Evolutionary conservation across 768 basidiomycete species (phyloP).

Genomic region (Pleurotus djamor): DNA sequence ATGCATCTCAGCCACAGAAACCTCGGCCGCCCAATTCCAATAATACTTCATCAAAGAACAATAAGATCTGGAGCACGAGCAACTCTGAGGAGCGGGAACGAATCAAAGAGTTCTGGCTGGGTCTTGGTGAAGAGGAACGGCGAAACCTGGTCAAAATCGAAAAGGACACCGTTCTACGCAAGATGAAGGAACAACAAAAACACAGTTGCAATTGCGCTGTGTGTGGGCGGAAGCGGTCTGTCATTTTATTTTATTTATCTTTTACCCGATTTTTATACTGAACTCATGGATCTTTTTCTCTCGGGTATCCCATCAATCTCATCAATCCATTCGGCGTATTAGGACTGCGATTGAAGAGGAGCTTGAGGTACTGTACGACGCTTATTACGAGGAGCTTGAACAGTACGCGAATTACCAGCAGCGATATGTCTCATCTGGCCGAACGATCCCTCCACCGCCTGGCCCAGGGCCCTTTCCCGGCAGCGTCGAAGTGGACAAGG

Average conservation of each 20-base stretch:
- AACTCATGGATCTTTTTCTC: slow-evolving; percentile 20
- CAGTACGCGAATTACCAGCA: slow-evolving; percentile 98
- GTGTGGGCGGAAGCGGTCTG: slow-evolving; percentile 94
- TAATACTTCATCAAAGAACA: slow-evolving; percentile 38
- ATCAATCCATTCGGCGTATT: slow-evolving; percentile 14
- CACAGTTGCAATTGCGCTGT: slow-evolving; percentile 95
- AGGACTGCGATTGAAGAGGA: slow-evolving; percentile 99
- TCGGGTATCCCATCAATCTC: slow-evolving; percentile 10
- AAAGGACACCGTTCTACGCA: slow-evolving; percentile 95
- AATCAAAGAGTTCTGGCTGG: slow-evolving; percentile 98
- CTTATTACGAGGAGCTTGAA: slow-evolving; percentile 99
- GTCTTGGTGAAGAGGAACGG: slow-evolving; percentile 87
- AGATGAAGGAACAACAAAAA: slow-evolving; percentile 99
- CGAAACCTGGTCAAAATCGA: slow-evolving; percentile 93
- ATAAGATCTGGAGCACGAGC: slow-evolving; percentile 94
- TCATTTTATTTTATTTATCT: slow-evolving; percentile 28
- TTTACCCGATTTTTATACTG: slow-evolving; percentile 14
- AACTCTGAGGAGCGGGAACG: slow-evolving; percentile 92
- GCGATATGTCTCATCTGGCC: slow-evolving; percentile 89
- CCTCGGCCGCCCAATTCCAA: slow-evolving; percentile 31
- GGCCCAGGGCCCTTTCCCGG: slow-evolving; percentile 99
- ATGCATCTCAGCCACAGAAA: slow-evolving; percentile 9
- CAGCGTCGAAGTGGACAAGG: slow-evolving; percentile 94
- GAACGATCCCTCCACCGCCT: slow-evolving; percentile 86
- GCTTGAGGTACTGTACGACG: slow-evolving; percentile 99